Percentiles rank a stretch among this genome's conserved stretches.
phyloP scores from a whole-genome alignment of 352 stramenopile species.

The Phytophthora pisi region DNA sequence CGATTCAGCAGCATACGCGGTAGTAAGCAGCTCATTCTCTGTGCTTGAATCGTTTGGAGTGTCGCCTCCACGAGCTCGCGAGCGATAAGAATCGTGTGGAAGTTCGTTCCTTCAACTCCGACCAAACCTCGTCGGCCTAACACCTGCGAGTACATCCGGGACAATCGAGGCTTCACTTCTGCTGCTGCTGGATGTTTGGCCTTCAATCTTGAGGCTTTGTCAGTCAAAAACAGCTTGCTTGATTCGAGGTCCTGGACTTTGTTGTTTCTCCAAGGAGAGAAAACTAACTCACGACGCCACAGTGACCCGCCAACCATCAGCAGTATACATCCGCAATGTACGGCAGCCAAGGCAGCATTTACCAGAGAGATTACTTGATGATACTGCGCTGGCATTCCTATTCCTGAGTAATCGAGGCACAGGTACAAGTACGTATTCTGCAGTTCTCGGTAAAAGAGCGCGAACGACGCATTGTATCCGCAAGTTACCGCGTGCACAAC shows the following conservation, averaged over 20 bases:
- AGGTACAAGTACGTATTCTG: slow-evolving; percentile 19
- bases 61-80: slow-evolving; percentile 31
- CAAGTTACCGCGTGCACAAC: slow-evolving; percentile 13
- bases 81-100: slow-evolving; percentile 27
- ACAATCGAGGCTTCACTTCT: background rate
- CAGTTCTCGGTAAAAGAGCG: slow-evolving; percentile 30
- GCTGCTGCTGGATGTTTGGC: background rate
- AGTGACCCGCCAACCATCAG: slow-evolving; percentile 17
- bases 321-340: slow-evolving; percentile 25
- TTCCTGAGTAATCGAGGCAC: slow-evolving; percentile 31
- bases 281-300: slow-evolving; percentile 19
- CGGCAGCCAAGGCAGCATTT: slow-evolving; percentile 28
- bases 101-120: slow-evolving; percentile 28
- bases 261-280: slow-evolving; percentile 3
- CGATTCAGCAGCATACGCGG: slow-evolving; percentile 35
- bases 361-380: slow-evolving; percentile 21
- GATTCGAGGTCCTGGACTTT: background rate
- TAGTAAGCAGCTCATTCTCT: slow-evolving; percentile 35
- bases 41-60: slow-evolving; percentile 33
- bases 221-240: slow-evolving; percentile 2
- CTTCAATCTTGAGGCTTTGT: background rate
- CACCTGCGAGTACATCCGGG: slow-evolving; percentile 17
- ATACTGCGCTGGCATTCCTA: slow-evolving; percentile 24
- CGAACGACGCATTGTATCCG: slow-evolving; percentile 22
- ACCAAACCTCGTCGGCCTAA: slow-evolving; percentile 19